Conservation (phyloP, 208 protist species). For the Novymonas esmeraldas region DNA sequence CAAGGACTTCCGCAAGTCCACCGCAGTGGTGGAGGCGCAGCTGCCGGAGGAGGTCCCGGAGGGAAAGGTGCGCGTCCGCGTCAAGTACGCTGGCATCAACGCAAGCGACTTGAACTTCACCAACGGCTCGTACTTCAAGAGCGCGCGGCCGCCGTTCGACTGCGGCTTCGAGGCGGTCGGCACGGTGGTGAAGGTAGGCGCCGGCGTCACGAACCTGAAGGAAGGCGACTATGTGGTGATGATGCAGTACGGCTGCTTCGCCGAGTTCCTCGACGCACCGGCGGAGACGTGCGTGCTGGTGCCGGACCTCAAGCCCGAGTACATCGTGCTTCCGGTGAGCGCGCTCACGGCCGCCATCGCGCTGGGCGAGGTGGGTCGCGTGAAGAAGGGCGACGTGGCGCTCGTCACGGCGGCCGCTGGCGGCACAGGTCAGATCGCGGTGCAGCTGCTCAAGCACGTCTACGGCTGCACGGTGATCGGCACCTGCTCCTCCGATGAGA, state of each 20-base stretch:
- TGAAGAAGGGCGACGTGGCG: conserved; percentile 57
- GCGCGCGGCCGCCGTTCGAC: conserved; percentile 55
- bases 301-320: conserved; percentile 45
- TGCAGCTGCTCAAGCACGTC: conserved; percentile 88
- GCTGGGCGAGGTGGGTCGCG: conserved; percentile 48
- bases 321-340: conserved; percentile 35
- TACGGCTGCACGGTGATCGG: conserved; percentile 88
- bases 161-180: conserved; percentile 82
- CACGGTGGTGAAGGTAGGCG: conserved; percentile 50
- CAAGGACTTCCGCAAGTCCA: conserved; percentile 50
- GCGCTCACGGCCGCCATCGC: conserved; percentile 74
- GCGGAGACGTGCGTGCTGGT: conserved; percentile 35
- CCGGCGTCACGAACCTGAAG: conserved; percentile 38
- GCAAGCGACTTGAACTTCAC: conserved; percentile 81
- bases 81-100: conserved; percentile 71
- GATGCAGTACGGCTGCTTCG: conserved; percentile 56
- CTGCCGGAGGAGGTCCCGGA: conserved; percentile 39
- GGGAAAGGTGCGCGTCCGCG: conserved; percentile 45
- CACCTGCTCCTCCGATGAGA: conserved; percentile 74
- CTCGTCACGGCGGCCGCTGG: conserved; percentile 87
- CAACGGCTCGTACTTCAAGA: conserved; percentile 51
- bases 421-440: conserved; percentile 85
- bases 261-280: conserved; percentile 39
- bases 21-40: conserved; percentile 23
- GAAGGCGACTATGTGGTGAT: conserved; percentile 51